Evolutionary conservation across 257 asterid genomes (phyloP).

Genomic region (Nicotiana otophora): DNA sequence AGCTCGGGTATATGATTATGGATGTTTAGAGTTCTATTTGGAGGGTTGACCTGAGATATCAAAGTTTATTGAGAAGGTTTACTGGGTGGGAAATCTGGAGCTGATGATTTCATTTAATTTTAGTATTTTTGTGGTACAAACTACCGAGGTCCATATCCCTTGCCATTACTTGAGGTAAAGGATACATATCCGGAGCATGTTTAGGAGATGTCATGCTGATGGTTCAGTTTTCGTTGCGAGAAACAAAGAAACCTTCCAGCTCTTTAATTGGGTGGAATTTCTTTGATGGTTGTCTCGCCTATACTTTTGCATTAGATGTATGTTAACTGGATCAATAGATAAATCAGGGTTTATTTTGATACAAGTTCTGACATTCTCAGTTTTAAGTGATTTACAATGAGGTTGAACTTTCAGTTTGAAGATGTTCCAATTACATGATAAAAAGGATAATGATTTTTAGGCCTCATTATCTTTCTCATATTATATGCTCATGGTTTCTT

Average conservation of each 20-base stretch:
- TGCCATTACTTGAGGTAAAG: neutral
- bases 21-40: neutral
- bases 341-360: neutral
- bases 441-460: neutral
- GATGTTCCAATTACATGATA: neutral
- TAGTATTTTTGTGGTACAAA: neutral
- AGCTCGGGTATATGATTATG: neutral
- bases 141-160: neutral
- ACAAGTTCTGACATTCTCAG: neutral
- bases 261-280: neutral
- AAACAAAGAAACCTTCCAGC: neutral
- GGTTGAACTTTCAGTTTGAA: neutral
- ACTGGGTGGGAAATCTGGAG: neutral
- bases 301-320: neutral
- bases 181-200: neutral
- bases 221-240: neutral
- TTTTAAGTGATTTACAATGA: neutral
- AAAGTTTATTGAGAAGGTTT: neutral
- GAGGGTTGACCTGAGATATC: neutral
- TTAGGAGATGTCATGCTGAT: neutral
- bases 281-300: neutral
- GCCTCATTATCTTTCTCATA: neutral
- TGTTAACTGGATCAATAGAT: neutral
- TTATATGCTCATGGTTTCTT: neutral
- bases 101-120: neutral